Conservation (phyloP, 331 rosid genomes). For the Acacia pycnantha region DNA sequence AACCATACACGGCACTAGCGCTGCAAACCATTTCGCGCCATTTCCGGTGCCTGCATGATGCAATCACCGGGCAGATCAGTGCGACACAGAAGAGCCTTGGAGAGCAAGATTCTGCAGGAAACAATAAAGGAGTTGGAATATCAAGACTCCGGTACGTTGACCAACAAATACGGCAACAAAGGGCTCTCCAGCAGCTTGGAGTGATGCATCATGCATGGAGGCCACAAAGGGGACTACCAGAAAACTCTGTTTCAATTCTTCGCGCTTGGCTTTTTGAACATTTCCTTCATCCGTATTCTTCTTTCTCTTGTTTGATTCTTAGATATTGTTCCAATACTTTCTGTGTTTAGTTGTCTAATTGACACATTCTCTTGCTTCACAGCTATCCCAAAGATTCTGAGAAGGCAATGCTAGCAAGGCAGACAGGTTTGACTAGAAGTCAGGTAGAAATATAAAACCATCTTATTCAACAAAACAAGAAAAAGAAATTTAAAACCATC, state of each 20-base stretch:
- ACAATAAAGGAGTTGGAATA: constrained; percentile 67
- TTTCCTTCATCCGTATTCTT: constrained; percentile 80
- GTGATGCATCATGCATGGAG: constrained; percentile 88
- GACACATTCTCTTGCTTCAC: constrained; percentile 23
- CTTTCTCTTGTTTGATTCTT: not conserved
- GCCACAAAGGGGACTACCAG: constrained; percentile 86
- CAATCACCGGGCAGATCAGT: constrained; percentile 67
- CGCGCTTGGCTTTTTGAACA: constrained; percentile 93
- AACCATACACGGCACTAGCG: constrained; percentile 82
- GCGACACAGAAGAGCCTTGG: constrained; percentile 67
- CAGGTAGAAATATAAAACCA: constrained; percentile 50
- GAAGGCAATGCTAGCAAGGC: constrained; percentile 86
- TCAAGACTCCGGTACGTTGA: constrained; percentile 74
- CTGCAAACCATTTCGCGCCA: constrained; percentile 83
- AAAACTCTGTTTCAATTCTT: constrained; percentile 75
- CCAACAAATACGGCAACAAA: constrained; percentile 75
- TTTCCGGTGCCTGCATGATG: constrained; percentile 76
- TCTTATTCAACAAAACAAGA: not conserved
- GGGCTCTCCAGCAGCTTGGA: constrained; percentile 84
- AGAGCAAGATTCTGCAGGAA: constrained; percentile 62
- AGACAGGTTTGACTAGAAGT: constrained; percentile 81
- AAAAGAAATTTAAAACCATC: not conserved
- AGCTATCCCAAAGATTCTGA: constrained; percentile 91
- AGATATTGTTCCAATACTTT: not conserved
- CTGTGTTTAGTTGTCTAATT: not conserved